These are phyloP conservation scores for Hortiboletus campestris DNA, from an alignment of 768 basidiomycete genomes.

Conservation along the genomic window DNA sequence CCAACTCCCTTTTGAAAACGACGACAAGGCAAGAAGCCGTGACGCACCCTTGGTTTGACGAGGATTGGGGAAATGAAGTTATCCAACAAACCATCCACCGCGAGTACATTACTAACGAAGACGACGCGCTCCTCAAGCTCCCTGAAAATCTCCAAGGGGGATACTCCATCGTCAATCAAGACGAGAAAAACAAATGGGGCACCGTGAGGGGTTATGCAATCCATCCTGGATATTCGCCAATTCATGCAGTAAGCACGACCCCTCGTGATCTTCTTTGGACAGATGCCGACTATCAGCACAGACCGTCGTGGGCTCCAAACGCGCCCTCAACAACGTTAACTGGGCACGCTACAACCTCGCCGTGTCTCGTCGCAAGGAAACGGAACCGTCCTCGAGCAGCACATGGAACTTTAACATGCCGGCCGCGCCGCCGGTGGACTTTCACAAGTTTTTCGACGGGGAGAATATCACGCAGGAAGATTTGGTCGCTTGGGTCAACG, in stretches of 20 bases:
- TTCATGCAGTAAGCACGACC: slow-evolving; percentile 41
- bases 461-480: slow-evolving; percentile 65
- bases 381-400: slow-evolving; percentile 54
- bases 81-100: slow-evolving; percentile 52
- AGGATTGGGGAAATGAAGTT: slow-evolving; percentile 55
- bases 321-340: slow-evolving; percentile 58
- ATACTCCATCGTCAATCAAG: slow-evolving; percentile 56
- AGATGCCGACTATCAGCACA: slow-evolving; percentile 20
- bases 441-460: slow-evolving; percentile 61
- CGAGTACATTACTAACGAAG: slow-evolving; percentile 49
- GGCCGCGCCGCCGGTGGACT: slow-evolving; percentile 52
- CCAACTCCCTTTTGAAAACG: slow-evolving; percentile 55
- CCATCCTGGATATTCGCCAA: slow-evolving; percentile 55
- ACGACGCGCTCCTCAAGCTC: slow-evolving; percentile 49
- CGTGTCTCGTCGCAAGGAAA: slow-evolving; percentile 57
- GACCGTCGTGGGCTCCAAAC: slow-evolving; percentile 60
- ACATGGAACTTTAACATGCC: slow-evolving; percentile 68
- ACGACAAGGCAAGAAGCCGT: slow-evolving; percentile 49
- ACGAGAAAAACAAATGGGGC: slow-evolving; percentile 54
- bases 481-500: slow-evolving; percentile 63
- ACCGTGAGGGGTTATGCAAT: slow-evolving; percentile 58
- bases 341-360: slow-evolving; percentile 66
- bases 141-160: slow-evolving; percentile 56
- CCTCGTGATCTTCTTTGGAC: not conserved
- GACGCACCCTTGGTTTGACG: slow-evolving; percentile 53